Base-by-base conservation (phyloP, 2,329 filamentous ascomycete species). In the Paracorniculantispora psalliotae region DNA sequence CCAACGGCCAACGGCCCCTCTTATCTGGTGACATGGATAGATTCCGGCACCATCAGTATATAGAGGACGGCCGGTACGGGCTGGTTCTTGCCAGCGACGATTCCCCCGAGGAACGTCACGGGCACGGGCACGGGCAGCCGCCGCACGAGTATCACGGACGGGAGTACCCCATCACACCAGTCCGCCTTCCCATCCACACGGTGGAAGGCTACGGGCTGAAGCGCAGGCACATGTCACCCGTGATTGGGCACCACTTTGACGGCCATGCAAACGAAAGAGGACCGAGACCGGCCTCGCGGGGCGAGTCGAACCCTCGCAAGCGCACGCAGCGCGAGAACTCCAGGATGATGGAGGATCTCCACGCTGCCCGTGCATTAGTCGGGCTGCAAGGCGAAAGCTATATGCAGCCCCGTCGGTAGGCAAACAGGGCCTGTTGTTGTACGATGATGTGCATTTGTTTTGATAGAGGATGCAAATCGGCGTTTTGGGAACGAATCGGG, bases 351-450 rank as follows among this genome's bases (percentile, higher is more conserved):
- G 57, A 59, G 41, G 60, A 61, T 30, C 56, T 54, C 23, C 59
- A 47, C n/a, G 63, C 61, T 10, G 63, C 63, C 0, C 60, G 30
- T 12, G 59, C 52, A 6, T 56, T 65, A 21, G 35, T 65, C 43
- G 61, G 61, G 12, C 26, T 65, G 12, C 59, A 60, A 3, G 50
- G 39, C 25, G 62, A 63, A 6, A n/a, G n/a, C 25, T 33, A 49
- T 33, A 10, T 26, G 44, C 54, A 35, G 33, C 41, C 54, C 30
- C 54, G 54, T 37, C 46, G 52, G 49, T 56, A 41, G 19, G 30
- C 15, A 37, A 37, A 21, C 21, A n/a, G 43, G 30, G 25, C 8
- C 44, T 57, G 21, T n/a, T n/a, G 13, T 57, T 35, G 25, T 28
- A 47, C 23, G 28, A 47, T 19, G 8, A 55, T 46, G 26, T 47